Conservation (phyloP, 805 yeast genomes). For the Cyberlindnera japonica region DNA sequence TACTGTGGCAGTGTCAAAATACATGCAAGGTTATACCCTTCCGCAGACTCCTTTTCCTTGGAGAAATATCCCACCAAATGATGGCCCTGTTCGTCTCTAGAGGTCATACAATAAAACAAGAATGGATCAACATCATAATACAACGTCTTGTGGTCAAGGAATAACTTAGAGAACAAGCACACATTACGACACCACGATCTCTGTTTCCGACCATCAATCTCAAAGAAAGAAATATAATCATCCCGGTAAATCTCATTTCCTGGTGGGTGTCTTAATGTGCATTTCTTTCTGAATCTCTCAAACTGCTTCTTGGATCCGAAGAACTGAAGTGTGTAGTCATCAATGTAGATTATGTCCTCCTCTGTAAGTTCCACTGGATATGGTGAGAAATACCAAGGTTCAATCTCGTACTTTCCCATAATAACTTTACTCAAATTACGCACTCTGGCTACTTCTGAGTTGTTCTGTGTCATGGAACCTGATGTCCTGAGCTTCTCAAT, state of each 20-base stretch:
- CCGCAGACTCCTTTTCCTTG: slow-evolving; percentile 95
- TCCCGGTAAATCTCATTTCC: slow-evolving; percentile 97
- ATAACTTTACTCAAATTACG: slow-evolving; percentile 76
- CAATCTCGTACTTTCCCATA: slow-evolving; percentile 87
- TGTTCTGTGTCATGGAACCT: slow-evolving; percentile 96
- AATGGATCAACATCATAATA: slow-evolving; percentile 99
- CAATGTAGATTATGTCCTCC: slow-evolving; percentile 83
- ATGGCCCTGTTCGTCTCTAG: slow-evolving; percentile 84
- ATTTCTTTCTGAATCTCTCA: slow-evolving; percentile 84
- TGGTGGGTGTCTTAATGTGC: slow-evolving; percentile 93
- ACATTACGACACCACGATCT: slow-evolving; percentile 96
- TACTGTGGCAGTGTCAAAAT: slow-evolving; percentile 93
- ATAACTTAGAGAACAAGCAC: slow-evolving; percentile 84
- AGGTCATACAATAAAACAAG: slow-evolving; percentile 92
- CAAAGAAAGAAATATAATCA: slow-evolving; percentile 89
- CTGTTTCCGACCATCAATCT: slow-evolving; percentile 94
- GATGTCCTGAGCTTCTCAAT: slow-evolving; percentile 85
- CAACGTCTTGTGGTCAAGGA: slow-evolving; percentile 91
- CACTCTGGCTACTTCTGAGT: slow-evolving; percentile 83
- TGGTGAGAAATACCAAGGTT: slow-evolving; percentile 99
- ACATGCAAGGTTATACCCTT: slow-evolving; percentile 94
- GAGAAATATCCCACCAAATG: slow-evolving; percentile 96
- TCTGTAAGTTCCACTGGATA: slow-evolving; percentile 94
- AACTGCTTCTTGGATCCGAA: slow-evolving; percentile 89
- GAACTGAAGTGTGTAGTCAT: slow-evolving; percentile 86